These are phyloP conservation scores for Penicillium dipodomyicola DNA, from an alignment of 495 filamentous ascomycete species.

Conservation along the genomic window DNA sequence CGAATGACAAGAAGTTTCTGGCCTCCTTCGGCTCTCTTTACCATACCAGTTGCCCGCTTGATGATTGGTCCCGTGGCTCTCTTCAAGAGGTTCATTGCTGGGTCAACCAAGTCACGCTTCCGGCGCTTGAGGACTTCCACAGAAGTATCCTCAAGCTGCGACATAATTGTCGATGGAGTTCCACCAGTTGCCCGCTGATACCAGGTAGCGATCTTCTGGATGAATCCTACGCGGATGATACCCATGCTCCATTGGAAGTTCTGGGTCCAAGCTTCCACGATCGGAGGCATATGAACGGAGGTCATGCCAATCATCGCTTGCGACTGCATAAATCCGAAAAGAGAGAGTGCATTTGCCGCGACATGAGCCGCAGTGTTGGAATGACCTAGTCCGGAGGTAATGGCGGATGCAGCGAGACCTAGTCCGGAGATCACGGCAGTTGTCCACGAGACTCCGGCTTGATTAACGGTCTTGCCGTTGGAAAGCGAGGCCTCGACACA, in stretches of 20 bases:
- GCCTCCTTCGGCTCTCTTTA: constrained; percentile 42
- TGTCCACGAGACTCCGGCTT: constrained; percentile 83
- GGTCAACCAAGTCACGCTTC: constrained; percentile 44
- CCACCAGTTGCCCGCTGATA: constrained; percentile 95
- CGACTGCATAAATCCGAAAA: constrained; percentile 94
- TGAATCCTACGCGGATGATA: constrained; percentile 83
- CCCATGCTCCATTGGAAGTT: constrained; percentile 99
- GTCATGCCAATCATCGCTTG: constrained; percentile 95
- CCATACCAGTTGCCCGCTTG: constrained; percentile 37
- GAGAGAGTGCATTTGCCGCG: constrained; percentile 84
- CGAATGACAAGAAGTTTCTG: constrained; percentile 66
- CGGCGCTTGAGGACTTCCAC: constrained; percentile 78
- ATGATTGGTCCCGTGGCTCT: constrained; percentile 51
- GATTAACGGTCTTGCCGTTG: constrained; percentile 90
- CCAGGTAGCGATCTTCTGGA: constrained; percentile 89
- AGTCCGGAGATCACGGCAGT: constrained; percentile 84
- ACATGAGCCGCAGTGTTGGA: constrained; percentile 98
- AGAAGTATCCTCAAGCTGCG: constrained; percentile 69
- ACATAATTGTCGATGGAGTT: constrained; percentile 75
- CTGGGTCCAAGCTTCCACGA: constrained; percentile 92
- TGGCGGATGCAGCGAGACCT: constrained; percentile 77
- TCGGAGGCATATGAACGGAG: constrained; percentile 79
- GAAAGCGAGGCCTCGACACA: constrained; percentile 88
- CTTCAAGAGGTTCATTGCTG: constrained; percentile 41
- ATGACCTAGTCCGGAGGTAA: constrained; percentile 79